A percentile compares a stretch with the other conserved stretches of the same genome.
Conservation (phyloP, 2,329 filamentous ascomycete species). For the Fusarium sp. region DNA sequence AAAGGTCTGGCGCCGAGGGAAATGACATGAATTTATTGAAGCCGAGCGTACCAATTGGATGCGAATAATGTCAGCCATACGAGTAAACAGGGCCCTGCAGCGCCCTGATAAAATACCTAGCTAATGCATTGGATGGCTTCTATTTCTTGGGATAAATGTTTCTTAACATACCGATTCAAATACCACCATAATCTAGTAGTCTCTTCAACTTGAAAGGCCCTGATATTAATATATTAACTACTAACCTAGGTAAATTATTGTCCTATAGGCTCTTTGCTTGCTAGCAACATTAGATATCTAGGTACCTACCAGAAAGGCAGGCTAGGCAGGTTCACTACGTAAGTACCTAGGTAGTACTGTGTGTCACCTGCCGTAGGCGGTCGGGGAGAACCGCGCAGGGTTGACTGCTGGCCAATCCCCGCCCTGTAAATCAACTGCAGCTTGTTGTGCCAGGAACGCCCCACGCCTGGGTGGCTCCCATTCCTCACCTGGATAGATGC, state of each 20-base stretch:
- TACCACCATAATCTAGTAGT: no score
- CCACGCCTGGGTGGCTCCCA: constrained; percentile 47
- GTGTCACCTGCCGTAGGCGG: constrained; percentile 30
- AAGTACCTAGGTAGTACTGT: not conserved
- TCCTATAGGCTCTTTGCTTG: no score
- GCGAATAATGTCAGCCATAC: constrained; percentile 16
- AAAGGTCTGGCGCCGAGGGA: not conserved
- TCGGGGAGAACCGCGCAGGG: constrained; percentile 42
- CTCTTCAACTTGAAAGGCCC: no score
- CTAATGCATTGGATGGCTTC: no score
- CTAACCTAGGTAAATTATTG: no score
- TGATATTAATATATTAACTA: no score
- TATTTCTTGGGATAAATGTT: no score
- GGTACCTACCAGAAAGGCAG: constrained; percentile 6
- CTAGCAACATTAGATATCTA: constrained; percentile 18
- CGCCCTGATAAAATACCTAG: no score
- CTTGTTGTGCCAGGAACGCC: constrained; percentile 50
- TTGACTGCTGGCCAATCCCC: constrained; percentile 37
- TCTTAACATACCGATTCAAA: no score
- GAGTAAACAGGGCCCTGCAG: not conserved
- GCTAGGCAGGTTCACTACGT: not conserved
- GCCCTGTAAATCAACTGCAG: constrained; percentile 48
- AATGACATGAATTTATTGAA: constrained; percentile 11
- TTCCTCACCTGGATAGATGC: constrained; percentile 7
- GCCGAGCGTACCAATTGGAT: constrained; percentile 2